Evolutionary conservation across 2,329 filamentous ascomycete genomes (phyloP).

Genomic region (Trichophyton equinum): DNA sequence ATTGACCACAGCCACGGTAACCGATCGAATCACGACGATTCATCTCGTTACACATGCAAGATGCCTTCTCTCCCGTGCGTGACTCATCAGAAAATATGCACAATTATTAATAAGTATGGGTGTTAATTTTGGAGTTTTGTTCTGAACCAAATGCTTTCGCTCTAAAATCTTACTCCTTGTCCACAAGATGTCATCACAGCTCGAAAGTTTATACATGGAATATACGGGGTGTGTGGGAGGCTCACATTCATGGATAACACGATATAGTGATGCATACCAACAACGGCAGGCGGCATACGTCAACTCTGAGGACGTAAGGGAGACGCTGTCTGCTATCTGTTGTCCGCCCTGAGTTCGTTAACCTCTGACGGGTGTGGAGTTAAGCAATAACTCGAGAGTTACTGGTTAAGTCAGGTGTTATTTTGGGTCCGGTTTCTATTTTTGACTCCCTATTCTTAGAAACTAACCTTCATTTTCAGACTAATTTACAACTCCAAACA

Average conservation of each 20-base stretch:
- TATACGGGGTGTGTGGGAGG: background rate
- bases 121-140: background rate
- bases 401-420: too few species aligned
- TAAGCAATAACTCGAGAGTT: background rate
- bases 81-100: conserved; percentile 5
- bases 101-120: conserved; percentile 3
- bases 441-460: background rate
- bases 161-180: background rate
- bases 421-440: background rate
- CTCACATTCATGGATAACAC: background rate
- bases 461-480: background rate
- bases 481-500: too few species aligned
- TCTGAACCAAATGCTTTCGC: background rate
- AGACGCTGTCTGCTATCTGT: background rate
- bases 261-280: background rate
- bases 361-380: background rate
- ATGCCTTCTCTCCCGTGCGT: background rate
- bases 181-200: background rate
- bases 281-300: background rate
- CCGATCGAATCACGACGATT: background rate
- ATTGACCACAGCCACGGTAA: background rate
- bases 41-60: background rate
- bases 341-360: background rate
- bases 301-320: background rate
- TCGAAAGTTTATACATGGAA: background rate